Conservation (phyloP, 768 basidiomycete genomes). For the Calvatia gigantea region DNA sequence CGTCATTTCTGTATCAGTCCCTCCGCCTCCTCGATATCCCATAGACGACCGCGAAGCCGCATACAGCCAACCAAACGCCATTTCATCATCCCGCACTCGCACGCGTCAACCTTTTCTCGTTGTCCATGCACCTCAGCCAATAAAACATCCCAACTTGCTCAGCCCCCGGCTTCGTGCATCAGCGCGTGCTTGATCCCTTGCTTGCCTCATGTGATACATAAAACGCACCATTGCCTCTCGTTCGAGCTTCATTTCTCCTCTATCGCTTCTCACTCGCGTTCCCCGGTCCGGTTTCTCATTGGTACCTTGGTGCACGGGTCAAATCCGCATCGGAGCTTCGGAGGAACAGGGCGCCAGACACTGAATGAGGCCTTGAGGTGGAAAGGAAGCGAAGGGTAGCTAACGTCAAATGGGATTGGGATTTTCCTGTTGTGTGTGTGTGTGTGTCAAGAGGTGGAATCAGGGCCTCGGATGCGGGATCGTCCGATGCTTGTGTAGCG, state of each 20-base stretch:
- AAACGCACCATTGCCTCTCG: not conserved
- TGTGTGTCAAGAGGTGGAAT: not conserved
- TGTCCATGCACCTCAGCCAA: slow-evolving; percentile 2
- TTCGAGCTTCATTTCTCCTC: not conserved
- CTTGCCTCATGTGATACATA: too few relatives aligned
- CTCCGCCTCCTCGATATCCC: slow-evolving; percentile 1
- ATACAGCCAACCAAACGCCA: not conserved
- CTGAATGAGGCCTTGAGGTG: not conserved
- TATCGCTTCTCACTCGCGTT: not conserved
- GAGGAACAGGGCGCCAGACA: not conserved
- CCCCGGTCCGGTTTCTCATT: not conserved
- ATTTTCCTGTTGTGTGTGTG: not conserved
- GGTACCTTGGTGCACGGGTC: not conserved
- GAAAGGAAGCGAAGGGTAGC: too few relatives aligned
- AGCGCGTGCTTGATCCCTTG: slow-evolving; percentile 9
- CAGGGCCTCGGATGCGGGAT: not conserved
- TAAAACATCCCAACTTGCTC: slow-evolving; percentile 5
- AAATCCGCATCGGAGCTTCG: not conserved
- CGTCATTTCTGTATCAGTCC: slow-evolving; percentile 4
- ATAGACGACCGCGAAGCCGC: not conserved
- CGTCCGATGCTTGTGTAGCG: not conserved
- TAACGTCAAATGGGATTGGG: not conserved
- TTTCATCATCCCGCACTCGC: not conserved
- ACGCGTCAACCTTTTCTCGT: not conserved
- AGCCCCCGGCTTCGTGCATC: slow-evolving; percentile 9